phyloP scores from a whole-genome alignment of 2,329 filamentous ascomycete genomes.

The Metarhizium guizhouense region DNA sequence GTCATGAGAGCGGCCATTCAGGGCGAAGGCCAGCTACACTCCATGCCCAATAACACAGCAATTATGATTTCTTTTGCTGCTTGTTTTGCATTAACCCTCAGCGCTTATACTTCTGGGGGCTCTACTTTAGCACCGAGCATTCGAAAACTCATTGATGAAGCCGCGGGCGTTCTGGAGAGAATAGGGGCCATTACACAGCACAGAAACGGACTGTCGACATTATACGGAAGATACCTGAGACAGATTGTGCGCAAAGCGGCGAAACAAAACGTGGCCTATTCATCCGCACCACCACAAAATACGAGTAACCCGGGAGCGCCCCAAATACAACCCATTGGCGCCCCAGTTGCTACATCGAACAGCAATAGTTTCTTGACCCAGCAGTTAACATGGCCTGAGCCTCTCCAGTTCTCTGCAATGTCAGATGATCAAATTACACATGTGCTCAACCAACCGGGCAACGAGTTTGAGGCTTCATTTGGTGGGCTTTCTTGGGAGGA shows the following conservation, averaged over 20 bases:
- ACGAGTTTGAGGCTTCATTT: conserved; percentile 46
- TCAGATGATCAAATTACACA: conserved; percentile 60
- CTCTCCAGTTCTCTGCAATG: conserved; percentile 58
- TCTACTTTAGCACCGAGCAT: conserved; percentile 55
- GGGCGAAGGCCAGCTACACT: conserved; percentile 58
- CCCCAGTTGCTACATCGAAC: conserved; percentile 13
- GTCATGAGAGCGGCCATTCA: conserved; percentile 67
- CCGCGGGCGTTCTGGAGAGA: conserved; percentile 58
- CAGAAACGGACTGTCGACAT: conserved; percentile 53
- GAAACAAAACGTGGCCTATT: neutral
- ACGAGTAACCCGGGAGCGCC: conserved; percentile 3
- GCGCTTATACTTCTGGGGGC: conserved; percentile 46
- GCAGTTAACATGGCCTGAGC: conserved; percentile 34
- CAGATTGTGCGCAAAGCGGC: conserved; percentile 32
- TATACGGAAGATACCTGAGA: conserved; percentile 38
- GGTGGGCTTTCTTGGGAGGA: conserved; percentile 51
- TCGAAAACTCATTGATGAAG: conserved; percentile 56
- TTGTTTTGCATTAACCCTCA: conserved; percentile 58
- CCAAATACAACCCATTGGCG: conserved; percentile 8
- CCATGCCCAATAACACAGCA: conserved; percentile 71
- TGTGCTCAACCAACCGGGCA: conserved; percentile 53
- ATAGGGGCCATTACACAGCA: conserved; percentile 59
- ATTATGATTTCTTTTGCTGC: conserved; percentile 73
- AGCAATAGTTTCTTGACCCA: conserved; percentile 17
- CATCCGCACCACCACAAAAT: conserved; percentile 1